A percentile compares a stretch with the other conserved stretches of the same genome.
These are phyloP conservation scores for Uronychia setigera DNA, from an alignment of 73 alveolate genomes.

Conservation along the genomic window DNA sequence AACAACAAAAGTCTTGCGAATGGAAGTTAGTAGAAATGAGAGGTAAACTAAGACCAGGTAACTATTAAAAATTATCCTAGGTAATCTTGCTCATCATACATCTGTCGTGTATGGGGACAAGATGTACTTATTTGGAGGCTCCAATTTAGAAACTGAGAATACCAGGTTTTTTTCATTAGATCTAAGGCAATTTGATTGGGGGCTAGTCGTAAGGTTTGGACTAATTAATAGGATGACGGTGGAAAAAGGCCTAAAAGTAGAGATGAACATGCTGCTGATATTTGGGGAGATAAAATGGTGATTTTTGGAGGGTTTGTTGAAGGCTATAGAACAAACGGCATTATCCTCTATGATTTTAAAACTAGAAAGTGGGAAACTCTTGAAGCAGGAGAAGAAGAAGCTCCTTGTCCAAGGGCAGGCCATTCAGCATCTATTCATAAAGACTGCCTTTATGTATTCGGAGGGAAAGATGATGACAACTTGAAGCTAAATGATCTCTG, in stretches of 20 bases:
- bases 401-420: constrained; percentile 87
- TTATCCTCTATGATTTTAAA: constrained; percentile 64
- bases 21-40: constrained; percentile 50
- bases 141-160: constrained; percentile 57
- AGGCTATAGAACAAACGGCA: constrained; percentile 75
- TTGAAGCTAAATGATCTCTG: constrained; percentile 65
- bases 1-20: constrained; percentile 26
- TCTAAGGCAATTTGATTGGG: constrained; percentile 47
- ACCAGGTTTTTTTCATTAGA: constrained; percentile 43
- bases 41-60: constrained; percentile 38
- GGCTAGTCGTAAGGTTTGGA: constrained; percentile 8
- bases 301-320: constrained; percentile 89
- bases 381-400: constrained; percentile 61
- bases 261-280: constrained; percentile 84
- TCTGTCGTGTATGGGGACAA: constrained; percentile 53
- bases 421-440: constrained; percentile 85
- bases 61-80: not conserved
- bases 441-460: constrained; percentile 73
- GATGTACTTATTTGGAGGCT: constrained; percentile 61
- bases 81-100: constrained; percentile 57
- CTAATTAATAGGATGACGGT: not conserved
- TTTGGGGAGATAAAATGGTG: constrained; percentile 79
- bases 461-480: constrained; percentile 85
- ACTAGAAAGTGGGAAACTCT: constrained; percentile 52
- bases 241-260: constrained; percentile 73